Percentiles rank a stretch among this genome's conserved stretches.
Conservation (phyloP, 208 protist genomes). For the Trypanosoma mega region DNA sequence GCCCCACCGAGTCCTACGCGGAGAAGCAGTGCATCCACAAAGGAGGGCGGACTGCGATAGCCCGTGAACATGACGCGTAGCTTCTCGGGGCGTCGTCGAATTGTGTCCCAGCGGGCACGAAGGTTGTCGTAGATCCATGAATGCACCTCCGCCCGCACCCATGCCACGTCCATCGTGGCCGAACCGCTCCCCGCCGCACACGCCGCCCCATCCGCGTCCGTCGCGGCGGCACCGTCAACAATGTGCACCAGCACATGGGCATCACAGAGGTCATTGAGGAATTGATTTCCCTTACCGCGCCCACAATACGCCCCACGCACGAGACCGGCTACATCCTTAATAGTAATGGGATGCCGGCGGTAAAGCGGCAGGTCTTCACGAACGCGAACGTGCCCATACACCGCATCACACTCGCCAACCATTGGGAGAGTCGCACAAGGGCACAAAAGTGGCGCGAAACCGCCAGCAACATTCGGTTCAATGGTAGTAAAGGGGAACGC, state of each 20-base stretch:
- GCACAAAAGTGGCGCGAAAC: slow-evolving; percentile 63
- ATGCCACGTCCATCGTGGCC: slow-evolving; percentile 82
- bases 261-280: slow-evolving; percentile 94
- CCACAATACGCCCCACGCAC: slow-evolving; percentile 94
- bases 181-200: slow-evolving; percentile 64
- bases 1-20: slow-evolving; percentile 52
- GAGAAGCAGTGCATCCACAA: slow-evolving; percentile 71
- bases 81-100: slow-evolving; percentile 62
- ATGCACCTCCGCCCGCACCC: slow-evolving; percentile 92
- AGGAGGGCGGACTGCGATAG: slow-evolving; percentile 76
- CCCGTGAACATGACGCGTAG: slow-evolving; percentile 92
- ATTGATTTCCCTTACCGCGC: slow-evolving; percentile 92
- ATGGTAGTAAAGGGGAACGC: slow-evolving; percentile 96
- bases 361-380: slow-evolving; percentile 24
- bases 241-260: slow-evolving; percentile 94
- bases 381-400: slow-evolving; percentile 55
- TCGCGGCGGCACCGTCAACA: slow-evolving; percentile 88
- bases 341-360: slow-evolving; percentile 75
- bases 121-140: slow-evolving; percentile 95
- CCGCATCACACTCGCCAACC: slow-evolving; percentile 50
- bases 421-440: slow-evolving; percentile 37
- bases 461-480: slow-evolving; percentile 85
- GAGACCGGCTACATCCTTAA: slow-evolving; percentile 94
- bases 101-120: slow-evolving; percentile 69
- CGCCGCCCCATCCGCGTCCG: slow-evolving; percentile 84